Conservation (phyloP, 2,329 filamentous ascomycete genomes). For the Xenoacremonium recifei region DNA sequence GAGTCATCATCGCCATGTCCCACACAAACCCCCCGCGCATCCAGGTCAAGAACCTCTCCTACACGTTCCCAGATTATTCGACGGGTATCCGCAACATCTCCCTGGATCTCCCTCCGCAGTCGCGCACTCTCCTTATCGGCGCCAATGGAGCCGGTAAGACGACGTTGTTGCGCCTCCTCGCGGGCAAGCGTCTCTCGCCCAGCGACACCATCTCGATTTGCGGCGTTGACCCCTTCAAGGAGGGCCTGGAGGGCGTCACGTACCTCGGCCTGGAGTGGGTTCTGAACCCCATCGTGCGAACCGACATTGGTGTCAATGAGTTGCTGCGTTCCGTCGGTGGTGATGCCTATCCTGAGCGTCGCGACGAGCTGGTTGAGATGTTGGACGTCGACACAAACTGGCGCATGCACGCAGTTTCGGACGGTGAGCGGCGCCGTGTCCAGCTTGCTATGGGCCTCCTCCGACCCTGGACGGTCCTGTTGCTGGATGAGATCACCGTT, state of each 20-base stretch:
- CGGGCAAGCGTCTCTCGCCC: constrained; percentile 91
- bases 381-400: constrained; percentile 89
- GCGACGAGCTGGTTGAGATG: constrained; percentile 83
- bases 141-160: constrained; percentile 98
- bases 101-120: constrained; percentile 76
- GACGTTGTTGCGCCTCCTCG: constrained; percentile 88
- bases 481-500: constrained; percentile 96
- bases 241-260: constrained; percentile 87
- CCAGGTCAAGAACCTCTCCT: constrained; percentile 73
- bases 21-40: constrained; percentile 56
- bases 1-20: constrained; percentile 29
- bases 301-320: constrained; percentile 87
- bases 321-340: constrained; percentile 85
- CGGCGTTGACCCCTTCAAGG: constrained; percentile 87
- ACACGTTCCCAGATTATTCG: constrained; percentile 83
- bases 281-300: constrained; percentile 91
- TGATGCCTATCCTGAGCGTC: constrained; percentile 73
- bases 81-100: constrained; percentile 73
- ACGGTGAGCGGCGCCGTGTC: constrained; percentile 87
- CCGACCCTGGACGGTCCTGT: constrained; percentile 84
- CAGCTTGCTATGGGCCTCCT: constrained; percentile 95
- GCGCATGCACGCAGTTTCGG: constrained; percentile 94
- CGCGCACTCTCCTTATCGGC: constrained; percentile 87
- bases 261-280: constrained; percentile 99
- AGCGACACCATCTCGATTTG: constrained; percentile 70